These are phyloP conservation scores for Alternaria gansuensis DNA, from an alignment of 2,329 filamentous ascomycete genomes.

Conservation along the genomic window DNA sequence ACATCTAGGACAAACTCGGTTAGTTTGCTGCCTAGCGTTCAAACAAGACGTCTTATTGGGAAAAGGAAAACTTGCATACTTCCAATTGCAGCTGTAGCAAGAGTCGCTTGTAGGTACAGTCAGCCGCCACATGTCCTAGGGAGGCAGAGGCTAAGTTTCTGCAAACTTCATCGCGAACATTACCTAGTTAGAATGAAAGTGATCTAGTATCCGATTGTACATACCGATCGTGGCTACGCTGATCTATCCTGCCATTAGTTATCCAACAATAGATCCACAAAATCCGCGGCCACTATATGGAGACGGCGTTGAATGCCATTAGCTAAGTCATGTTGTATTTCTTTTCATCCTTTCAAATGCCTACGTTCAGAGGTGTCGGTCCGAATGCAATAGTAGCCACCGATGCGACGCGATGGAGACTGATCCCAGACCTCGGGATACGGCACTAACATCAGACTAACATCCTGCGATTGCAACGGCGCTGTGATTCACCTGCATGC, in stretches of 20 bases:
- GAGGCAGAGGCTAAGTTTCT: neutral
- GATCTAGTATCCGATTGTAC: neutral
- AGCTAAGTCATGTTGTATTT: neutral
- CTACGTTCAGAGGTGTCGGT: neutral
- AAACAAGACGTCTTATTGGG: neutral
- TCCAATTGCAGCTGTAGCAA: neutral
- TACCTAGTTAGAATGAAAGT: neutral
- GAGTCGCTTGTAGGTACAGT: neutral
- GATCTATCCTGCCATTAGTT: constrained; percentile 4
- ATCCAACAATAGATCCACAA: neutral
- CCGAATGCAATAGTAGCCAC: constrained; percentile 8
- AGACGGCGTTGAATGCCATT: constrained; percentile 8
- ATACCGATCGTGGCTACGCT: neutral
- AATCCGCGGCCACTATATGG: neutral
- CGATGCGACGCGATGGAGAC: constrained; percentile 4
- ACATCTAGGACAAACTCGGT: neutral
- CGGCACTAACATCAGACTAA: constrained; percentile 4
- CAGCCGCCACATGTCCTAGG: neutral
- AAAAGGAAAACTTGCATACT: too few species aligned
- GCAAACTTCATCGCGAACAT: neutral
- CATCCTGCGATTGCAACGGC: constrained; percentile 4
- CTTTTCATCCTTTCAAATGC: neutral
- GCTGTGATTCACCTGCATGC: constrained; percentile 9
- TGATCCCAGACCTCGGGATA: constrained; percentile 6
- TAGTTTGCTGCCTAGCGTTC: neutral